These are phyloP conservation scores for Azolla pinnata DNA, from an alignment of 75 land plant genomes.

Conservation along the genomic window DNA sequence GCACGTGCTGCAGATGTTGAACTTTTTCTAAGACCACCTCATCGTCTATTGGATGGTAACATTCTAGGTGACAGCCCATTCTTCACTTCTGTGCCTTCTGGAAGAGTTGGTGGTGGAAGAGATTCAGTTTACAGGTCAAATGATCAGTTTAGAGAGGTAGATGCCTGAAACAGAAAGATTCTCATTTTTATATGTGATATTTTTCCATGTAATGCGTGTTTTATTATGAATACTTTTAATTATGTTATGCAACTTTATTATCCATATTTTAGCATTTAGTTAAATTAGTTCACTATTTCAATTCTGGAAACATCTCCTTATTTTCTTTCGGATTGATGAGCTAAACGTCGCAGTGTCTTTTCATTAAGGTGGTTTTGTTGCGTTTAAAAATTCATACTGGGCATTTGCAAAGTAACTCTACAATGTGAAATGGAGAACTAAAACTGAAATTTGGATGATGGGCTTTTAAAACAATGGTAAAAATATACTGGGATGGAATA, in stretches of 20 bases:
- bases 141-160: slow-evolving; percentile 87
- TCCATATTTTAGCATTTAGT: background rate
- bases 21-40: slow-evolving; percentile 79
- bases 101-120: slow-evolving; percentile 74
- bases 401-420: no score
- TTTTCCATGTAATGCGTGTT: no score
- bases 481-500: no score
- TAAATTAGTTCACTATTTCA: slow-evolving; percentile 4
- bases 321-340: no score
- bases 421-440: no score
- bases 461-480: no score
- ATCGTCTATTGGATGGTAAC: slow-evolving; percentile 65
- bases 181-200: background rate
- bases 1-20: slow-evolving; percentile 90
- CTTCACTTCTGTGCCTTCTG: slow-evolving; percentile 96
- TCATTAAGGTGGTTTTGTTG: background rate
- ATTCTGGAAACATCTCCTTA: no score
- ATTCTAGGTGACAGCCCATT: slow-evolving; percentile 85
- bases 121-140: slow-evolving; percentile 78
- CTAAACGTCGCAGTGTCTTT: no score
- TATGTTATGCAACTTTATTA: no score
- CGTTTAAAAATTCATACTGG: background rate
- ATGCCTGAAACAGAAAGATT: background rate
- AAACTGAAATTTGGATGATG: no score
- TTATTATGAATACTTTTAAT: no score